Percentiles rank a stretch among this genome's conserved stretches.
These are phyloP conservation scores for Xylona heveae DNA, from an alignment of 495 filamentous ascomycete species.

Conservation along the genomic window DNA sequence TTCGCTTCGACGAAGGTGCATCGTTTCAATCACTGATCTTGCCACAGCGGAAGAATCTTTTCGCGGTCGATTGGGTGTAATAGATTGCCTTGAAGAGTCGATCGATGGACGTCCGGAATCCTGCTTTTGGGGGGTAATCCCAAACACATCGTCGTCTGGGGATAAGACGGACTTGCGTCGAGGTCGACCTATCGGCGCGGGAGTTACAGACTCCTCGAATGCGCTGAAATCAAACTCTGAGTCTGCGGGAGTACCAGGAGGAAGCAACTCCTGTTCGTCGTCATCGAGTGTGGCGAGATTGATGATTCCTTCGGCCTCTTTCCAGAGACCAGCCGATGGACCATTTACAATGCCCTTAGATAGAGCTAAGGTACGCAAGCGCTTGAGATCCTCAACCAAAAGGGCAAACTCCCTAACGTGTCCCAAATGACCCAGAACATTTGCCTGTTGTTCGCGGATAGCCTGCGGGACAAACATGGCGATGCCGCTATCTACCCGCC, in stretches of 20 bases:
- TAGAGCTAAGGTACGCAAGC: constrained; percentile 37
- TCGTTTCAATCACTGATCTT: constrained; percentile 61
- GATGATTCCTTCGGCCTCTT: constrained; percentile 76
- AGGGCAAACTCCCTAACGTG: constrained; percentile 71
- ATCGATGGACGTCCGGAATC: constrained; percentile 7
- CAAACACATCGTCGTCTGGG: constrained; percentile 44
- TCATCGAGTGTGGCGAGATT: constrained; percentile 69
- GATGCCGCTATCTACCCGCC: constrained; percentile 16
- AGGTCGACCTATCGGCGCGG: constrained; percentile 8
- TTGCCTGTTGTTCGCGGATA: constrained; percentile 69
- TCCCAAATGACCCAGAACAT: constrained; percentile 65
- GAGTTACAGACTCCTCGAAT: constrained; percentile 35
- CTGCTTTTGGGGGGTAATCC: no score
- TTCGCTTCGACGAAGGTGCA: constrained; percentile 43
- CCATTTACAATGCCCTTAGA: constrained; percentile 43
- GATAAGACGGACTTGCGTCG: constrained; percentile 32
- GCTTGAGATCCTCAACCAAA: constrained; percentile 61
- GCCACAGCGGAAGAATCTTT: constrained; percentile 40
- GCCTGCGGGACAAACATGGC: constrained; percentile 60
- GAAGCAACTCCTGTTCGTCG: constrained; percentile 30
- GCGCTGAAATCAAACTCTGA: constrained; percentile 33
- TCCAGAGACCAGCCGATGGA: constrained; percentile 43
- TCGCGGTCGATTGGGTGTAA: constrained; percentile 6
- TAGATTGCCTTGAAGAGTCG: background rate
- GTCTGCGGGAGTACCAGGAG: constrained; percentile 27